Evolutionary conservation across 164 flowering plant species (phyloP), one percentile per base, ranked within the genome.

Genomic region (Liriodendron chinense): DNA sequence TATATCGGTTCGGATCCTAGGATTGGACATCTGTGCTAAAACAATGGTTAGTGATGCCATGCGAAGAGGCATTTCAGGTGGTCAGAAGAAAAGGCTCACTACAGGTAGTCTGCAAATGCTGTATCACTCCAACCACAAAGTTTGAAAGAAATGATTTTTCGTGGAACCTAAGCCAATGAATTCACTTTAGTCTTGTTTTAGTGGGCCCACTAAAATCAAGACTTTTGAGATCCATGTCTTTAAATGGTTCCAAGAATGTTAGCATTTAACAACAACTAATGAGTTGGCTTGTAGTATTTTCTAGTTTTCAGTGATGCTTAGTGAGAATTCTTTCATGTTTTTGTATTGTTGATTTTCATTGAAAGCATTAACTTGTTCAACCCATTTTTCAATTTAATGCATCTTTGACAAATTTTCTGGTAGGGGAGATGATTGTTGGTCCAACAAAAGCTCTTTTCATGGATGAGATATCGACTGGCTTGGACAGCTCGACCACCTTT

Each of bases 51-150:
- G 96, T 25, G 88, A 90, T 82, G 81, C 78, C 78, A 86, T 90
- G 91, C 82, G 87, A 79, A 86, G 90, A 85, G 96, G 96, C 43
- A 84, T 92, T 26, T 92, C 96, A 8, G 94, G 94, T 47, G 94
- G 94, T 66, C 91, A 88, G 70, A 90, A 89, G 83, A 90, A 86
- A 82, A 80, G 91, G 73, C 71, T 90, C 68, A 90, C 92, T 48
- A 90, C 92, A 84, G 92, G 95, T 88, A 76, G 28, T 28, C 1
- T 49, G 64, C 8, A n/a, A 61, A 4, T 1, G 43, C 3, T 34
- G 43, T 34, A 34, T 34, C 43, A 34, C 43, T 34, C 43, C 2
- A 0, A 34, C 43, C 2, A 34, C 3, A 34, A 34, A 34, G 43
- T 34, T 34, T 34, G 43, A 34, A 34, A 34, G 2, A 3, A 7